Conservation (phyloP, 768 basidiomycete genomes). For the Calocera cornea region DNA sequence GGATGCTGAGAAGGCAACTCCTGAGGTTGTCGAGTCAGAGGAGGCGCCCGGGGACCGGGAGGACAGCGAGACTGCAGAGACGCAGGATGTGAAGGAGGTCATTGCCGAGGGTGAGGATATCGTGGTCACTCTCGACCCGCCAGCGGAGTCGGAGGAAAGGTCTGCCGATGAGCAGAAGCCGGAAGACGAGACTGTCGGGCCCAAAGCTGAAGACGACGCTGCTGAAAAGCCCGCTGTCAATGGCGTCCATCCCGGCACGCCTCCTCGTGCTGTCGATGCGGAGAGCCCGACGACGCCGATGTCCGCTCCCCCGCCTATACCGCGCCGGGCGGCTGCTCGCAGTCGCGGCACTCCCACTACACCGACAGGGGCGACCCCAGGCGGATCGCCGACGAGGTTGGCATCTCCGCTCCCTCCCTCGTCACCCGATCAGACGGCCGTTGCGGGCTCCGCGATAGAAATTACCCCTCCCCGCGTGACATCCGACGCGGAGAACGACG, state of each 20-base stretch:
- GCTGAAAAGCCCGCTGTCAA: neutral
- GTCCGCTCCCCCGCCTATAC: slow-evolving; percentile 18
- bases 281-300: slow-evolving; percentile 4
- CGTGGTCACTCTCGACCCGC: neutral
- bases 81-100: neutral
- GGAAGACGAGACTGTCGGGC: neutral
- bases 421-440: neutral
- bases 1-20: neutral
- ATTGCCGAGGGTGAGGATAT: neutral
- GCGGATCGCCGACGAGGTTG: neutral
- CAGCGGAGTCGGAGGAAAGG: neutral
- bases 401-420: neutral
- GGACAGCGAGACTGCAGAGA: neutral
- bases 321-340: slow-evolving; percentile 18
- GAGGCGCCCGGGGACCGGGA: neutral
- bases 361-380: neutral
- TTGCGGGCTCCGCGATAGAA: neutral
- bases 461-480: neutral
- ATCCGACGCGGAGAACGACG: neutral
- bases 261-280: neutral
- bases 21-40: neutral
- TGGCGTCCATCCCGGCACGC: neutral
- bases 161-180: neutral
- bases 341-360: slow-evolving; percentile 8
- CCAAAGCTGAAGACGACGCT: neutral